Percentiles rank a stretch among this genome's conserved stretches.
Conservation (phyloP, 768 basidiomycete species). For the Suillus luteus region DNA sequence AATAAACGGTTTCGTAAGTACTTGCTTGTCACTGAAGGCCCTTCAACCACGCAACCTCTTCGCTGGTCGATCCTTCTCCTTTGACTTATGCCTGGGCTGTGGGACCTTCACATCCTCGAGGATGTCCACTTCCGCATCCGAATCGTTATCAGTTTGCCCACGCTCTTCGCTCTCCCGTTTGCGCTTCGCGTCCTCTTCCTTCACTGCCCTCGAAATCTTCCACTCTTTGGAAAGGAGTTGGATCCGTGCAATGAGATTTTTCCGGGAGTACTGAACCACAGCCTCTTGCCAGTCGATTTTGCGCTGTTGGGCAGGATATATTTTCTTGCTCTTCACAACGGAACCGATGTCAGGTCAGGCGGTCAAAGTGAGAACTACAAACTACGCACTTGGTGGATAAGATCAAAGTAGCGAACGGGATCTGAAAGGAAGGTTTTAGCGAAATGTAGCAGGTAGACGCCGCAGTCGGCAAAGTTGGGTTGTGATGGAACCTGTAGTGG, state of each 20-base stretch:
- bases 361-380: background rate
- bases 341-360: constrained; percentile 7
- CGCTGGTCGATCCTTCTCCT: constrained; percentile 17
- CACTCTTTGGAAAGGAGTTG: constrained; percentile 52
- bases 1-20: constrained; percentile 1
- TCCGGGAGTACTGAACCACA: constrained; percentile 48
- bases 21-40: background rate
- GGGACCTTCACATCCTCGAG: constrained; percentile 32
- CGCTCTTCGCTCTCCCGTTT: constrained; percentile 31
- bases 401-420: constrained; percentile 50
- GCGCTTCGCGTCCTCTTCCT: constrained; percentile 34
- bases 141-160: constrained; percentile 23
- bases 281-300: constrained; percentile 54
- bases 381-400: constrained; percentile 42
- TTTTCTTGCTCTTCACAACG: constrained; percentile 31
- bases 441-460: constrained; percentile 88
- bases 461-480: constrained; percentile 90
- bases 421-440: constrained; percentile 73
- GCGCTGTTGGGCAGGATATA: constrained; percentile 39
- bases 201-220: constrained; percentile 45
- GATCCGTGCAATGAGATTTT: constrained; percentile 45
- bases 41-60: constrained; percentile 31
- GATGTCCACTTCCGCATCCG: constrained; percentile 44
- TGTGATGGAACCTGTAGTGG: constrained; percentile 76
- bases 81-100: constrained; percentile 12